Evolutionary conservation across 148 eudicot species (phyloP).

Genomic region (Cornus controversa): DNA sequence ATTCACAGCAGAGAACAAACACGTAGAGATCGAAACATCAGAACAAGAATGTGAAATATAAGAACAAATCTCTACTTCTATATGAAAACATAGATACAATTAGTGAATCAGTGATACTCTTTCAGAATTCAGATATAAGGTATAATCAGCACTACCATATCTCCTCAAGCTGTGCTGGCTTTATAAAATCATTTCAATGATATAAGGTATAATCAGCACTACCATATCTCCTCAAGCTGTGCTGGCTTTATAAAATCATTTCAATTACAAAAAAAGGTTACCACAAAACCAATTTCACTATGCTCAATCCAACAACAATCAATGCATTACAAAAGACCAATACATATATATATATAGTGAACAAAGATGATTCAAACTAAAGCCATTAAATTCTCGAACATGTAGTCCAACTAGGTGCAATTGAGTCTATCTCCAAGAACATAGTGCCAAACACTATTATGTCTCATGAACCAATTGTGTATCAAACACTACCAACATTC

Average conservation of each 20-base stretch:
- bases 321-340: neutral
- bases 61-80: neutral
- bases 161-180: no score
- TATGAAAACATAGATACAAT: neutral
- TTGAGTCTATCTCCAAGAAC: neutral
- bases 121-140: no score
- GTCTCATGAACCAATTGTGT: neutral
- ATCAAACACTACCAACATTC: neutral
- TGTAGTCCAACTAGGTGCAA: neutral
- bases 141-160: no score
- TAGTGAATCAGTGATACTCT: no score
- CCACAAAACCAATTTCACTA: neutral
- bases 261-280: no score
- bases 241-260: no score
- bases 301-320: slow-evolving; percentile 1
- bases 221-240: no score
- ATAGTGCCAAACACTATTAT: neutral
- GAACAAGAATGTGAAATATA: neutral
- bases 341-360: neutral
- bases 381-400: neutral
- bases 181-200: no score
- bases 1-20: slow-evolving; percentile 5
- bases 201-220: no score
- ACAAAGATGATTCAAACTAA: neutral
- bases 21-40: neutral